Base-by-base conservation (phyloP, 1,284 basidiomycete genomes). In the Moesziomyces sp. region DNA sequence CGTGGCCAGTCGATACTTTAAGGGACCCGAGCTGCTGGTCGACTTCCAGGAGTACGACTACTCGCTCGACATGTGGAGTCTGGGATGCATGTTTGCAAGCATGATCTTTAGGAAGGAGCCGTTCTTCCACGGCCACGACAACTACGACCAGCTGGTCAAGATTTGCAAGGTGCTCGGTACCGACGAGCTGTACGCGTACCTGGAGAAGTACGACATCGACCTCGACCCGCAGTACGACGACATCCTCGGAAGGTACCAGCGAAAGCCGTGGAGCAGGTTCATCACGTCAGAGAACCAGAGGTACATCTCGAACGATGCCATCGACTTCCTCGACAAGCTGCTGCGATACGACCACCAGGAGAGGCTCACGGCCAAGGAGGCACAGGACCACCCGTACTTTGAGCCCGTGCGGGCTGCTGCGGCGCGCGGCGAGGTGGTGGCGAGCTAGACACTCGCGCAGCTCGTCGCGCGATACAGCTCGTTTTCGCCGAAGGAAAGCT, bases 21-120 rank as follows among this genome's bases (percentile, higher is more conserved):
- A 99, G 85, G 96, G 94, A 0, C 97, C 97, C 5, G 96, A 99
- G 85, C 87, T 99, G 60, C 88, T 99, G 50, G 95, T 98, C 69
- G 97, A 98, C 85, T 98, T 97, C 87, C 94, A 97, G 85, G 94
- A 97, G 85, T 98, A 97, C 81, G 95, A 97, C 85, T 96, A 97
- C 84, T 84, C 83, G 46, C 78, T 86, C 43, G 96, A 99, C 85
- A 94, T 99, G 93, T 98, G 96, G 96, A 94, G 93, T 86, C 90
- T 93, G 80, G 96, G 96, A 7, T 98, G 96, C 85, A 98, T 97
- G 93, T 97, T 97, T 67, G 82, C 82, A 14, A 76, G 71, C 49
- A 84, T 84, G 98, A 99, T 99, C 83, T 98, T 99, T 89, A 90
- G 96, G 77, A 98, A 98, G 86, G 96, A 99, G 84, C 96, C 96